Evolutionary conservation across 1,139 yeast genomes (phyloP).

Genomic region (Saccharomyces hybrid): DNA sequence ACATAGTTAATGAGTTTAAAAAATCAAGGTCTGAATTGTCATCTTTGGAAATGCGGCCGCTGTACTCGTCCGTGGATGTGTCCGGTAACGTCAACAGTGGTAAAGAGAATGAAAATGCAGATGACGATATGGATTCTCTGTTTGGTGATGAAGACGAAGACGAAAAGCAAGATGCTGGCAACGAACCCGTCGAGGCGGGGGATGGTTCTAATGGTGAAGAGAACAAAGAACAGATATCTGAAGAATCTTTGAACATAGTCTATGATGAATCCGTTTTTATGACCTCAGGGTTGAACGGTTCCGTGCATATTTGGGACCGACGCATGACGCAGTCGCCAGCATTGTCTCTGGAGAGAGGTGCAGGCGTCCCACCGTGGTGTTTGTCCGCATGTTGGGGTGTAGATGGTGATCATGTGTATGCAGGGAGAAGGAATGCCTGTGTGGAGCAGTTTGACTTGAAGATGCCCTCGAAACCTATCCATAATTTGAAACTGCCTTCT

Average conservation of each 20-base stretch:
- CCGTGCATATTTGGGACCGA: constrained; percentile 75
- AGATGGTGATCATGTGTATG: constrained; percentile 70
- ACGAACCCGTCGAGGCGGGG: not conserved
- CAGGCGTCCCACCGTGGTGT: constrained; percentile 88
- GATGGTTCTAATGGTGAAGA: constrained; percentile 2
- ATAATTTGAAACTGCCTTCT: constrained; percentile 65
- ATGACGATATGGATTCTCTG: constrained; percentile 65
- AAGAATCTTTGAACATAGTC: constrained; percentile 21
- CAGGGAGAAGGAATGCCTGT: constrained; percentile 82
- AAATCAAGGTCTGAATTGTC: constrained; percentile 74
- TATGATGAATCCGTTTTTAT: constrained; percentile 58
- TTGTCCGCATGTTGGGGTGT: constrained; percentile 87
- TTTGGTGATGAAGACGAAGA: constrained; percentile 73
- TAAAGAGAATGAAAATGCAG: constrained; percentile 31
- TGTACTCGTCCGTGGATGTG: constrained; percentile 42
- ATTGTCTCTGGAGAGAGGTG: constrained; percentile 51
- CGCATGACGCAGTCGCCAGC: constrained; percentile 43
- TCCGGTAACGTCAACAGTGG: not conserved
- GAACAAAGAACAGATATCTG: constrained; percentile 25
- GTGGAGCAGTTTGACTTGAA: constrained; percentile 80
- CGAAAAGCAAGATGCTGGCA: constrained; percentile 26
- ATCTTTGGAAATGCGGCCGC: constrained; percentile 69
- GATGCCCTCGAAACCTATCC: constrained; percentile 48
- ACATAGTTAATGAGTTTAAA: constrained; percentile 36
- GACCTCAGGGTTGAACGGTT: constrained; percentile 80